These are phyloP conservation scores for Neurospora sp. DNA, from an alignment of 495 filamentous ascomycete genomes.

Conservation along the genomic window DNA sequence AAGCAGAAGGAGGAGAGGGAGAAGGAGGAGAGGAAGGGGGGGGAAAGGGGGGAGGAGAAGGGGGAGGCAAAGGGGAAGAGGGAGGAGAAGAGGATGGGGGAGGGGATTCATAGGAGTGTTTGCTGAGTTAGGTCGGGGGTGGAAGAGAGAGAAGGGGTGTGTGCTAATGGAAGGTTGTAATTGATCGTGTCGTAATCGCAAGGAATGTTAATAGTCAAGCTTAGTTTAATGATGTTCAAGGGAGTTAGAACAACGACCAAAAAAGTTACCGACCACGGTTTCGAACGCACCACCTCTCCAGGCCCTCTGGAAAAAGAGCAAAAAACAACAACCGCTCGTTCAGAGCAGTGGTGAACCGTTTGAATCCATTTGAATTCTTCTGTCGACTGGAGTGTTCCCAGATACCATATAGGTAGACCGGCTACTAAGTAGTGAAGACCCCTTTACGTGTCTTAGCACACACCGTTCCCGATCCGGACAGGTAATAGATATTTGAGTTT, in stretches of 20 bases:
- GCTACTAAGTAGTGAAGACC: background rate
- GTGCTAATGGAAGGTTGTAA: background rate
- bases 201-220: background rate
- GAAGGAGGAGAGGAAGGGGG: slow-evolving; percentile 15
- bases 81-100: slow-evolving; percentile 32
- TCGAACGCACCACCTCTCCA: background rate
- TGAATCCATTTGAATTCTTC: background rate
- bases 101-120: slow-evolving; percentile 50
- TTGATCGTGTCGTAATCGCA: background rate
- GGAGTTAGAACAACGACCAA: background rate
- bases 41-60: slow-evolving; percentile 2
- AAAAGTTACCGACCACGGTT: background rate
- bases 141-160: background rate
- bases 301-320: background rate
- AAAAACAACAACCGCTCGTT: background rate
- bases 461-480: background rate
- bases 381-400: background rate
- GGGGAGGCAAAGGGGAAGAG: slow-evolving; percentile 13
- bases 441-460: background rate
- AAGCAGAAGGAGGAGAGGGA: slow-evolving; percentile 12
- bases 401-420: background rate
- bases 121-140: slow-evolving; percentile 27
- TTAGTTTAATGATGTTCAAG: background rate
- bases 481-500: background rate
- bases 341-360: background rate